Percentiles rank a stretch among this genome's conserved stretches.
Evolutionary conservation across 768 basidiomycete species (phyloP).

Genomic region (Neoboletus subvelutipes): DNA sequence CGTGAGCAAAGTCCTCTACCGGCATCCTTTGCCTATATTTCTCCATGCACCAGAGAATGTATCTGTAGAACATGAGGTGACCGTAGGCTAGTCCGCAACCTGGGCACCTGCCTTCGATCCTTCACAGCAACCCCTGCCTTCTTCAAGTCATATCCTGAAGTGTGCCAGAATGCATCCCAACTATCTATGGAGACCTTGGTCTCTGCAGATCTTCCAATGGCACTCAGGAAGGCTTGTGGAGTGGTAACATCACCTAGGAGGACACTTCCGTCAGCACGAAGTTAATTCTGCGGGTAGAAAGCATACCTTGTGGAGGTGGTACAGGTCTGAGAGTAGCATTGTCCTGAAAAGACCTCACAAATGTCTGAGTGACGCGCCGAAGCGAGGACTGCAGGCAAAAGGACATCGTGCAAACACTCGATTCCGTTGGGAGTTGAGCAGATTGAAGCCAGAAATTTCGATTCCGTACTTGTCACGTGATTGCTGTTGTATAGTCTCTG

Average conservation of each 20-base stretch:
- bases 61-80: constrained; percentile 43
- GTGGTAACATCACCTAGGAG: constrained; percentile 49
- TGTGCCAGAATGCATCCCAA: constrained; percentile 77
- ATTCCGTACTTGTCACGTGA: background rate
- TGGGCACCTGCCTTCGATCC: constrained; percentile 62
- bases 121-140: constrained; percentile 62
- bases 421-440: background rate
- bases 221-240: constrained; percentile 64
- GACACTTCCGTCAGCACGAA: constrained; percentile 7
- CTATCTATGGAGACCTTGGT: constrained; percentile 59
- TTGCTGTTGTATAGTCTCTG: background rate
- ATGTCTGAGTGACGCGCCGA: constrained; percentile 16
- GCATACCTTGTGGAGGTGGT: constrained; percentile 26
- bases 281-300: background rate
- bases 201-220: constrained; percentile 69
- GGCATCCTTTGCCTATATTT: constrained; percentile 64
- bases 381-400: constrained; percentile 21
- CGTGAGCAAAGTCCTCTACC: constrained; percentile 62
- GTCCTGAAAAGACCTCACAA: constrained; percentile 34
- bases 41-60: constrained; percentile 83
- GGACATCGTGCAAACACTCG: constrained; percentile 19
- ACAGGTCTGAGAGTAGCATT: constrained; percentile 22
- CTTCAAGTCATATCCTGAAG: constrained; percentile 56
- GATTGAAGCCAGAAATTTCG: background rate
- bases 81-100: background rate